phyloP scores from a whole-genome alignment of 176 grass and related monocot genomes.

The Oryza longistaminata region DNA sequence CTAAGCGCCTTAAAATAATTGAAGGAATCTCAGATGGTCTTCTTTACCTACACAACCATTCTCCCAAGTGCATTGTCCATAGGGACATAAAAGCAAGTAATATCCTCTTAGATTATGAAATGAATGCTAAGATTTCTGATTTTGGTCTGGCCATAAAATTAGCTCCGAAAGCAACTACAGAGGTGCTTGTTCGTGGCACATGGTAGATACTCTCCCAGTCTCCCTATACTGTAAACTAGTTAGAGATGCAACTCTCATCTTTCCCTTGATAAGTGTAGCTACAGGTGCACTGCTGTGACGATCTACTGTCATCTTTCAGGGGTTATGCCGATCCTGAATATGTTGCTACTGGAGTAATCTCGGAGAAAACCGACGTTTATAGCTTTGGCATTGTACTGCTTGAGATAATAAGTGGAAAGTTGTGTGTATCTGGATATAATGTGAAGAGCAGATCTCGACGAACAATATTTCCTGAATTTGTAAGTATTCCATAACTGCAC shows the following conservation, averaged over 20 bases:
- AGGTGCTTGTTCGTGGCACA: constrained; percentile 19
- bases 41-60: constrained; percentile 44
- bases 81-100: constrained; percentile 52
- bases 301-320: constrained; percentile 20
- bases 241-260: neutral
- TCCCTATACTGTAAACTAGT: neutral
- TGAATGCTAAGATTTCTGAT: constrained; percentile 53
- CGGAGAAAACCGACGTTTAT: constrained; percentile 47
- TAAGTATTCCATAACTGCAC: neutral
- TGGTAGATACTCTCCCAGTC: constrained; percentile 14
- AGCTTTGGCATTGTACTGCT: constrained; percentile 44
- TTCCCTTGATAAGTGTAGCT: too few species aligned
- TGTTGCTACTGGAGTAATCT: constrained; percentile 35
- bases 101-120: constrained; percentile 41
- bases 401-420: constrained; percentile 37
- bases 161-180: constrained; percentile 12
- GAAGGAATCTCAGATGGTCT: constrained; percentile 43
- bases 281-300: neutral
- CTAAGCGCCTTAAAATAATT: constrained; percentile 41
- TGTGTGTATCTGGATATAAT: neutral
- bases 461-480: neutral
- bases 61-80: constrained; percentile 35
- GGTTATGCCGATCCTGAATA: constrained; percentile 53
- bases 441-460: neutral
- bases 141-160: constrained; percentile 46